Percentiles rank a stretch among this genome's conserved stretches.
Conservation (phyloP, 331 rosid genomes). For the Malus hybrid region DNA sequence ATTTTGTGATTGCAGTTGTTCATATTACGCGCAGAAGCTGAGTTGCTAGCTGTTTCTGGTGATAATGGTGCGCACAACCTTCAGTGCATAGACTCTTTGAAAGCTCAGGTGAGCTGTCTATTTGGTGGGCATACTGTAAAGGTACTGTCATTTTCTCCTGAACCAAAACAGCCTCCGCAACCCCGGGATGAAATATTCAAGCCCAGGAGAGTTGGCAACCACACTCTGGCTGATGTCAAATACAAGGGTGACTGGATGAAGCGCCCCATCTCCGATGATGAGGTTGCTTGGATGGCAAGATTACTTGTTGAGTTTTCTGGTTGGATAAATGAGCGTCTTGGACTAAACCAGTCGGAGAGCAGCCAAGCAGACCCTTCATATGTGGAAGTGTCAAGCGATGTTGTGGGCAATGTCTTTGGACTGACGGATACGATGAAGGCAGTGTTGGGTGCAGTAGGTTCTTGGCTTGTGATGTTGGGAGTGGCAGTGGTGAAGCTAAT, state of each 20-base stretch:
- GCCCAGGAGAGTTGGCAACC: conserved; percentile 62
- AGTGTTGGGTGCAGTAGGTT: conserved; percentile 36
- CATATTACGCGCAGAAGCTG: conserved; percentile 79
- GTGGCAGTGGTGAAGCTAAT: conserved; percentile 41
- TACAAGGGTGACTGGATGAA: conserved; percentile 97
- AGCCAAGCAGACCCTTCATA: conserved; percentile 21
- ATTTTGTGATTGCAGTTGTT: conserved; percentile 48
- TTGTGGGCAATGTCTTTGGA: conserved; percentile 40
- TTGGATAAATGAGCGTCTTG: conserved; percentile 66
- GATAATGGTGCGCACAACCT: conserved; percentile 42
- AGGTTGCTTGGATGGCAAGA: conserved; percentile 78
- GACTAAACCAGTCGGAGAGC: conserved; percentile 42
- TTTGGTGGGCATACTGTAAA: conserved; percentile 45
- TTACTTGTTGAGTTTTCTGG: conserved; percentile 53
- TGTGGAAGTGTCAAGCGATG: conserved; percentile 44
- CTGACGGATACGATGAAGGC: conserved; percentile 46
- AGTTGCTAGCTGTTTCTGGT: conserved; percentile 56
- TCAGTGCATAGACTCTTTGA: conserved; percentile 57
- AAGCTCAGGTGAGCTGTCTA: conserved; percentile 45
- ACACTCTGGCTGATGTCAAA: conserved; percentile 27
- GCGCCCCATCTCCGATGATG: conserved; percentile 74
- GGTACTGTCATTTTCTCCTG: conserved; percentile 33
- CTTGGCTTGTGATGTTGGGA: conserved; percentile 64
- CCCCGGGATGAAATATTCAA: conserved; percentile 66
- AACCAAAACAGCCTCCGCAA: conserved; percentile 30